Evolutionary conservation across 2,329 filamentous ascomycete species (phyloP), one percentile per base, ranked within the genome.

Genomic region (Hansfordia pulvinata): DNA sequence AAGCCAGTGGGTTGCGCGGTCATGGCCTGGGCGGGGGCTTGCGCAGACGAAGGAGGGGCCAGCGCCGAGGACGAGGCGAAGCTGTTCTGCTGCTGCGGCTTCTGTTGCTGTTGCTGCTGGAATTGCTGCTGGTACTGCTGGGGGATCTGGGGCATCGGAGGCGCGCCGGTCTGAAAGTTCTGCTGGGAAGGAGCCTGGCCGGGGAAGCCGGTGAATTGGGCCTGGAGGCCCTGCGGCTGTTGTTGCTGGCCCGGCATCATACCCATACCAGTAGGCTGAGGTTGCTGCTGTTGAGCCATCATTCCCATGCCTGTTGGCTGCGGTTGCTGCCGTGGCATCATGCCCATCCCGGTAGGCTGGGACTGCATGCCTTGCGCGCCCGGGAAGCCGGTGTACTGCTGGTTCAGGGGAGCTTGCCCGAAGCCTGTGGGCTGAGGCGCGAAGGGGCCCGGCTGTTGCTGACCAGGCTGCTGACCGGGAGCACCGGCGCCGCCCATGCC

Each of bases 201-300:
- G 8, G 49, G 47, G 33, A 50, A 54, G 33, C 54, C 49, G 31
- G 56, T 64, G 54, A 56, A 62, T 36, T 60, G 61, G 35, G 47
- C 53, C 40, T 62, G 62, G 35, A 58, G 58, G 38, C 57, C 61
- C 42, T 56, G 57, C 38, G 53, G 38, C 24, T 45, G 49, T 16
- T 24, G 23, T 11, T 23, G 22, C 10, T n/a, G 23, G 23, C 6
- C n/a, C n/a, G n/a, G n/a, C n/a, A n/a, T n/a, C n/a, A n/a, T n/a
- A 21, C 66, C 65, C 46, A 69, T 80, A 17, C 77, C 76, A 9
- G 78, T 81, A 38, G 69, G 71, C 47, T 83, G 78, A 40, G 69
- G 60, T 52, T 80, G 75, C 36, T 75, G 52, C 41, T 60, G 61
- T 44, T 62, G 67, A 25, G 62, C 64, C n/a, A n/a, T n/a, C 18